Evolutionary conservation across 2,329 filamentous ascomycete genomes (phyloP).

Genomic region (Ceratocystiopsis brevicomis): DNA sequence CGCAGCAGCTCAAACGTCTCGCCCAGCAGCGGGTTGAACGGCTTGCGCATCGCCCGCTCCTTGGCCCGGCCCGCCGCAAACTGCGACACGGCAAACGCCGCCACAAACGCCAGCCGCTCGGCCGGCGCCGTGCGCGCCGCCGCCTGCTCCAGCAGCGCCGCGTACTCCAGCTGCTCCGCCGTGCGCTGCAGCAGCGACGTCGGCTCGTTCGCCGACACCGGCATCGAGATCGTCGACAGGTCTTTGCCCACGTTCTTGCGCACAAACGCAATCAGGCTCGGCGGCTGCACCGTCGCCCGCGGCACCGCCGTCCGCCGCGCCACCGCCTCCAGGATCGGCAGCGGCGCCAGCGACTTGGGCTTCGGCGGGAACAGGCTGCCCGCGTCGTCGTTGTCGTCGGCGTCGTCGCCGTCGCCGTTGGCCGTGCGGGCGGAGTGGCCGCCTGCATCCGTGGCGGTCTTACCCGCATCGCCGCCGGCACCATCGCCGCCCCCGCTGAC

Average conservation of each 20-base stretch:
- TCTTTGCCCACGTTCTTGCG: slow-evolving; percentile 98
- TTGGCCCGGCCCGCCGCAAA: slow-evolving; percentile 69
- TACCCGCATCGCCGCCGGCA: slow-evolving; percentile 33
- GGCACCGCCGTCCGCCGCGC: slow-evolving; percentile 51
- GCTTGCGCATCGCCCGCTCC: slow-evolving; percentile 84
- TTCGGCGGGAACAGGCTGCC: slow-evolving; percentile 48
- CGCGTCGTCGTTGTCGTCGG: slow-evolving; percentile 31
- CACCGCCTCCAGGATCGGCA: slow-evolving; percentile 50
- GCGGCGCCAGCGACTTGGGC: slow-evolving; percentile 56
- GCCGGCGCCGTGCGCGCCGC: slow-evolving; percentile 37
- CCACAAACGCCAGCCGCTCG: slow-evolving; percentile 66
- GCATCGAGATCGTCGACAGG: slow-evolving; percentile 91
- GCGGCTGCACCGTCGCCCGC: slow-evolving; percentile 58
- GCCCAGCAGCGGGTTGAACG: slow-evolving; percentile 90
- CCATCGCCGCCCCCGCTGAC: slow-evolving; percentile 24
- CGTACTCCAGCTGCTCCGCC: slow-evolving; percentile 83
- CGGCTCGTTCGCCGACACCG: slow-evolving; percentile 89
- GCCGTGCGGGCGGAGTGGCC: no score
- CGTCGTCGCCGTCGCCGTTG: slow-evolving; percentile 34
- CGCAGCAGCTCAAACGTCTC: slow-evolving; percentile 90
- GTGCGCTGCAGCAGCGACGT: slow-evolving; percentile 72
- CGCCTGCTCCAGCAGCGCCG: slow-evolving; percentile 61
- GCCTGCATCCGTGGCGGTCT: slow-evolving; percentile 21
- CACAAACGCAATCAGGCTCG: slow-evolving; percentile 81
- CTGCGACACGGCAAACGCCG: slow-evolving; percentile 77